These are phyloP conservation scores for Colletotrichum paranaense DNA, from an alignment of 2,329 filamentous ascomycete species.

Conservation along the genomic window DNA sequence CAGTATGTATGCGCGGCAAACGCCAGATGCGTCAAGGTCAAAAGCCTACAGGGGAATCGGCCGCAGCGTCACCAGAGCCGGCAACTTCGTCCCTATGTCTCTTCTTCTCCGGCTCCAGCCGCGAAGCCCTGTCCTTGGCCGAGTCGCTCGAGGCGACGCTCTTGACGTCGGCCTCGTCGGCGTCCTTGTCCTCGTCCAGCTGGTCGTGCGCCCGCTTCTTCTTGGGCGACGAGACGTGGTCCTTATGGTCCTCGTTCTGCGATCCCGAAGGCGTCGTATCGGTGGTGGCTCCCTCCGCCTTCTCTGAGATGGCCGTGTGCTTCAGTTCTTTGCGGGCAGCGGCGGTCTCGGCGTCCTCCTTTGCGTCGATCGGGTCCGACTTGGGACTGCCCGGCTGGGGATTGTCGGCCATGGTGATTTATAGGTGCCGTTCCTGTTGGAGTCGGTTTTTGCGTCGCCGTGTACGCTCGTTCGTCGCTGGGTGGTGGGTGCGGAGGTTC, in stretches of 20 bases:
- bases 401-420: conserved; percentile 56
- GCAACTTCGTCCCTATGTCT: conserved; percentile 64
- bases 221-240: conserved; percentile 69
- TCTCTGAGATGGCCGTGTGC: conserved; percentile 72
- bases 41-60: conserved; percentile 16
- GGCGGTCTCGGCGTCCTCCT: conserved; percentile 72
- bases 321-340: conserved; percentile 73
- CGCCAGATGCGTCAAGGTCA: background rate
- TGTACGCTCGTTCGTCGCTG: conserved; percentile 1
- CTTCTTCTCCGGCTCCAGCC: conserved; percentile 73
- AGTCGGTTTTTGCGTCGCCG: background rate
- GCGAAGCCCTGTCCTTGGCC: conserved; percentile 59
- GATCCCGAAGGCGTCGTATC: conserved; percentile 42
- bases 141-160: conserved; percentile 55
- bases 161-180: conserved; percentile 55
- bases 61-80: conserved; percentile 40
- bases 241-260: conserved; percentile 54
- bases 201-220: conserved; percentile 72
- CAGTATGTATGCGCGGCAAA: conserved; percentile 1
- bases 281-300: conserved; percentile 40
- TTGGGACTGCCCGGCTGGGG: conserved; percentile 54
- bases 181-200: conserved; percentile 61
- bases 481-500: conserved; percentile 2
- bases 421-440: background rate
- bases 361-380: conserved; percentile 49